Conservation (phyloP, 148 eudicot genomes). For the Nepenthes gracilis region DNA sequence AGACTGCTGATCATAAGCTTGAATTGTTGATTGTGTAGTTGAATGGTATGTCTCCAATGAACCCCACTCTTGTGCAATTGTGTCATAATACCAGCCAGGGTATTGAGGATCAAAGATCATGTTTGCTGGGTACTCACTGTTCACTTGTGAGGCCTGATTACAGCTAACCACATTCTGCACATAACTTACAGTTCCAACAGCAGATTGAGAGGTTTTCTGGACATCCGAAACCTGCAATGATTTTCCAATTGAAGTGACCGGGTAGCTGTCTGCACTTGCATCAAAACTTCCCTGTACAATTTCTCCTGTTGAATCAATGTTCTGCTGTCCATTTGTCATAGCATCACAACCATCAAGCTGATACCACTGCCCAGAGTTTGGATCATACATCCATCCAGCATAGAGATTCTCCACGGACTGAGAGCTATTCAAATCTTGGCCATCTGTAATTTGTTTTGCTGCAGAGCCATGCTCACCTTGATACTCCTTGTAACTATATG, state of each 20-base stretch:
- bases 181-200: constrained; percentile 38
- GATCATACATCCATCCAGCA: constrained; percentile 93
- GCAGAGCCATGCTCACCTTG: constrained; percentile 23
- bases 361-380: constrained; percentile 80
- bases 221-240: constrained; percentile 36
- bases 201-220: constrained; percentile 51
- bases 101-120: constrained; percentile 84
- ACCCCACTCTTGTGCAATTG: constrained; percentile 54
- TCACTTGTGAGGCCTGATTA: constrained; percentile 37
- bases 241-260: constrained; percentile 30
- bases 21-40: constrained; percentile 30
- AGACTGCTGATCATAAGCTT: constrained; percentile 25
- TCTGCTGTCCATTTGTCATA: constrained; percentile 15
- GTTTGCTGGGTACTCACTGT: constrained; percentile 55
- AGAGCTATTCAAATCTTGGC: constrained; percentile 30
- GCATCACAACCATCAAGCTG: constrained; percentile 52
- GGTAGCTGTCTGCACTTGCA: constrained; percentile 15
- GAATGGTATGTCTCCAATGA: constrained; percentile 47
- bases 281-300: constrained; percentile 22
- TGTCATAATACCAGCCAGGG: constrained; percentile 94
- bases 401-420: constrained; percentile 65
- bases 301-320: constrained; percentile 3
- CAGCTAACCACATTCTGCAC: constrained; percentile 38
- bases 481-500: constrained; percentile 17
- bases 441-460: constrained; percentile 22